These are phyloP conservation scores for Hypoxylon cercidicola DNA, from an alignment of 495 filamentous ascomycete genomes.

Conservation along the genomic window DNA sequence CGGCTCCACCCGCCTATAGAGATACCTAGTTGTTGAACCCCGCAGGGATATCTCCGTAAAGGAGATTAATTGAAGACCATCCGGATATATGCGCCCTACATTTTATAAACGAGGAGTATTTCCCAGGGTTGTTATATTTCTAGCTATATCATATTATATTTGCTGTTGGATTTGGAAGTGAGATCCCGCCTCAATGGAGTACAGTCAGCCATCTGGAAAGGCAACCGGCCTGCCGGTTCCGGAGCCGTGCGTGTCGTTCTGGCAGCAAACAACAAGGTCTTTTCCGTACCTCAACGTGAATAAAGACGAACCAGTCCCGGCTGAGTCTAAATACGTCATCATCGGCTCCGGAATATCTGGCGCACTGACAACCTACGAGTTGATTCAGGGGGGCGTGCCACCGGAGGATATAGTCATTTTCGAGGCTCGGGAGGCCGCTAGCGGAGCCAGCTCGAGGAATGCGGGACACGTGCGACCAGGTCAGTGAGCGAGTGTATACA, in stretches of 20 bases:
- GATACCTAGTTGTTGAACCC: slow-evolving; percentile 18
- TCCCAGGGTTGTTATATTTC: neutral
- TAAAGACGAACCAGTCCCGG: slow-evolving; percentile 19
- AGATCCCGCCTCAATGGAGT: neutral
- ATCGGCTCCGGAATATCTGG: slow-evolving; percentile 48
- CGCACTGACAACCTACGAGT: slow-evolving; percentile 42
- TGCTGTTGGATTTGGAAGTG: neutral
- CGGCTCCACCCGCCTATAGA: slow-evolving; percentile 22
- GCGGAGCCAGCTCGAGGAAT: slow-evolving; percentile 46
- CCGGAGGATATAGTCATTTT: slow-evolving; percentile 42
- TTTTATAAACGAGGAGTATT: neutral
- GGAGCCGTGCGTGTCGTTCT: slow-evolving; percentile 38
- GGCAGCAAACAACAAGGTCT: slow-evolving; percentile 41
- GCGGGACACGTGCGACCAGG: slow-evolving; percentile 48
- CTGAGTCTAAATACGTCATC: slow-evolving; percentile 34
- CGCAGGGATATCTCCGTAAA: slow-evolving; percentile 22
- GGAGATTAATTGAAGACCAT: neutral
- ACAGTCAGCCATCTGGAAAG: neutral
- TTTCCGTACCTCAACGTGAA: slow-evolving; percentile 44
- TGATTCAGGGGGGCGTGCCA: slow-evolving; percentile 41
- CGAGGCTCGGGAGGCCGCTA: slow-evolving; percentile 46
- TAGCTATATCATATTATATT: neutral
- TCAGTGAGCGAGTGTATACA: no score
- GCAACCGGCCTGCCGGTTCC: slow-evolving; percentile 29
- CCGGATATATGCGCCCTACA: neutral